Evolutionary conservation across 306 rosid species (phyloP).

Genomic region (Vigna reflexopilosa): DNA sequence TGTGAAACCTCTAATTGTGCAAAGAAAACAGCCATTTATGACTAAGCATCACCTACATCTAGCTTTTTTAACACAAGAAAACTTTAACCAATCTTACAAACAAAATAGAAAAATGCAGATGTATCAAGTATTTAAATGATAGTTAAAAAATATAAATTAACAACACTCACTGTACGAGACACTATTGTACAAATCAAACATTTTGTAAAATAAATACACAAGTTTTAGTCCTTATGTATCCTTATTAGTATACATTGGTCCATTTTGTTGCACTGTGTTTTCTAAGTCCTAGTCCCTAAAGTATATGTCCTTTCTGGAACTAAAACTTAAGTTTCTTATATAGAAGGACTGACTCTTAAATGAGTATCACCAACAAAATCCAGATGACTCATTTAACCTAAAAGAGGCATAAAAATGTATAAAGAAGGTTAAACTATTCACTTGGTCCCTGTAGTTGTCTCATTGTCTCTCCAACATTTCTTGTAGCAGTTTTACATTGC

Average conservation of each 20-base stretch:
- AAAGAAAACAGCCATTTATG: too few species aligned
- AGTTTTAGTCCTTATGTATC: background rate
- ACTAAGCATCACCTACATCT: too few species aligned
- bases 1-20: too few species aligned
- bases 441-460: background rate
- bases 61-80: too few species aligned
- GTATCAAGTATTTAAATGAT: too few species aligned
- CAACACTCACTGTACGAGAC: background rate
- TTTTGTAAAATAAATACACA: background rate
- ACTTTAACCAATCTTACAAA: too few species aligned
- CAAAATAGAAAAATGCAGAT: too few species aligned
- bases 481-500: too few species aligned
- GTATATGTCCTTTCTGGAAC: background rate
- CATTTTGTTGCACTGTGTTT: background rate
- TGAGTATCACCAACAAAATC: background rate
- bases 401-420: background rate
- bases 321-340: background rate
- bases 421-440: background rate
- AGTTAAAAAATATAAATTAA: too few species aligned
- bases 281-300: background rate
- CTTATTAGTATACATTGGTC: background rate
- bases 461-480: too few species aligned
- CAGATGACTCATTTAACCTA: background rate
- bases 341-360: background rate
- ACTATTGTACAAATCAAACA: background rate